These are phyloP conservation scores for Brasilioporus rufonigricans DNA, from an alignment of 768 basidiomycete genomes.

Conservation along the genomic window DNA sequence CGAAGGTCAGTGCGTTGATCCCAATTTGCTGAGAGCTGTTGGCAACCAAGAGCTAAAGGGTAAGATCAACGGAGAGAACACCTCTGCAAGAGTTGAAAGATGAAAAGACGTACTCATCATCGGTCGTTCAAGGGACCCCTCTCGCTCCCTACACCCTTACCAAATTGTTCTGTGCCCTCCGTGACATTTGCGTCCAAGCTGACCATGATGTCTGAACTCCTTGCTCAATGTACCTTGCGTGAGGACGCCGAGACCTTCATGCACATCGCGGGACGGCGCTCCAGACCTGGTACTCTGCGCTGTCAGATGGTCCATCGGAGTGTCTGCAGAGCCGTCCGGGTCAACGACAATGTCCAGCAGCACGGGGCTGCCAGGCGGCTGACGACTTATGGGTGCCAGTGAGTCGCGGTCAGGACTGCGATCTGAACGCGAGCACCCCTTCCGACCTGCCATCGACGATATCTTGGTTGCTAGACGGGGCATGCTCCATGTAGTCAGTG, in stretches of 20 bases:
- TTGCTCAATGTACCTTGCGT: slow-evolving; percentile 33
- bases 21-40: too few relatives aligned
- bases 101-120: too few relatives aligned
- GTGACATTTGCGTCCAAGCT: slow-evolving; percentile 28
- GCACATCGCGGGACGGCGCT: slow-evolving; percentile 34
- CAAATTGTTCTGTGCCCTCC: slow-evolving; percentile 22
- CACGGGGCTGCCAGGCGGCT: slow-evolving; percentile 14
- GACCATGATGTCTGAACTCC: slow-evolving; percentile 36
- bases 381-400: slow-evolving; percentile 8
- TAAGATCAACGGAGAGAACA: too few relatives aligned
- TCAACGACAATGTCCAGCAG: slow-evolving; percentile 33
- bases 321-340: slow-evolving; percentile 27
- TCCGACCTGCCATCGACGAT: slow-evolving; percentile 22
- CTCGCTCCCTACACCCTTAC: slow-evolving; percentile 1
- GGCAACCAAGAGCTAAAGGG: too few relatives aligned
- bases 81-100: too few relatives aligned
- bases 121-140: too few relatives aligned
- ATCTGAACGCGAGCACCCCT: slow-evolving; percentile 1
- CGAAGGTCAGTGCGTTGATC: too few relatives aligned
- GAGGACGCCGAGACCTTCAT: slow-evolving; percentile 31
- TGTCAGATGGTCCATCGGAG: slow-evolving; percentile 3
- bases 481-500: slow-evolving; percentile 15
- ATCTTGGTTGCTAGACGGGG: slow-evolving; percentile 12
- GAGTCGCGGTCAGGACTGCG: not conserved
- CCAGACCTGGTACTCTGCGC: slow-evolving; percentile 29